Evolutionary conservation across 805 yeast species (phyloP).

Genomic region (Saturnispora saitoi): DNA sequence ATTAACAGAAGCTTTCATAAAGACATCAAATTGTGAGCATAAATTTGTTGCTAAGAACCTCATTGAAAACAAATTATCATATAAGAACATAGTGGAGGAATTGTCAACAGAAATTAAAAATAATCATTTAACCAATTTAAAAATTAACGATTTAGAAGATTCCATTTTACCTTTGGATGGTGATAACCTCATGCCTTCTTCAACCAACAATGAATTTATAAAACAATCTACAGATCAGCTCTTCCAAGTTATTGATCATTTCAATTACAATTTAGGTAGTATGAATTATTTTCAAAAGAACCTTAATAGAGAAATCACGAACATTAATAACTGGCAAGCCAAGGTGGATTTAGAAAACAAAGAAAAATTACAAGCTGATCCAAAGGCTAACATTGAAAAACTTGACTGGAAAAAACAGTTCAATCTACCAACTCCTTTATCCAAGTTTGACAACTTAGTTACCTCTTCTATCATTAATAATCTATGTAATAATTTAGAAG

Average conservation of each 20-base stretch:
- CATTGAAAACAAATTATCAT: conserved; percentile 50
- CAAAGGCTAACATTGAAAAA: conserved; percentile 32
- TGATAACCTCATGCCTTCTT: conserved; percentile 30
- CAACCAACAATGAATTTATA: conserved; percentile 30
- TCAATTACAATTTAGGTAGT: conserved; percentile 70
- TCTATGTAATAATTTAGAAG: conserved; percentile 63
- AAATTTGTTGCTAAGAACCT: conserved; percentile 61
- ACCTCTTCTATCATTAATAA: conserved; percentile 60
- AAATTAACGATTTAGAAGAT: conserved; percentile 21
- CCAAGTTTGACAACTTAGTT: conserved; percentile 64
- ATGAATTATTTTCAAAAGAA: conserved; percentile 78
- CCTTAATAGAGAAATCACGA: conserved; percentile 57
- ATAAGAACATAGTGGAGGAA: conserved; percentile 63
- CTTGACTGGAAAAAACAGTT: conserved; percentile 52
- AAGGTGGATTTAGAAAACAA: conserved; percentile 1
- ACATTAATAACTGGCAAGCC: conserved; percentile 59
- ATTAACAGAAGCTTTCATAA: conserved; percentile 53
- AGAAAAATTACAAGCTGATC: not conserved
- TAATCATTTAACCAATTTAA: conserved; percentile 47
- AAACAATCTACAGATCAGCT: conserved; percentile 48
- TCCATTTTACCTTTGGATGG: conserved; percentile 7
- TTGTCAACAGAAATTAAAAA: conserved; percentile 58
- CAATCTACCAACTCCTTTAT: conserved; percentile 66
- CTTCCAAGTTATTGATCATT: conserved; percentile 62
- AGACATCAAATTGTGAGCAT: conserved; percentile 38